Evolutionary conservation across 1,139 yeast species (phyloP).

Genomic region (Suhomyces guaymorum): DNA sequence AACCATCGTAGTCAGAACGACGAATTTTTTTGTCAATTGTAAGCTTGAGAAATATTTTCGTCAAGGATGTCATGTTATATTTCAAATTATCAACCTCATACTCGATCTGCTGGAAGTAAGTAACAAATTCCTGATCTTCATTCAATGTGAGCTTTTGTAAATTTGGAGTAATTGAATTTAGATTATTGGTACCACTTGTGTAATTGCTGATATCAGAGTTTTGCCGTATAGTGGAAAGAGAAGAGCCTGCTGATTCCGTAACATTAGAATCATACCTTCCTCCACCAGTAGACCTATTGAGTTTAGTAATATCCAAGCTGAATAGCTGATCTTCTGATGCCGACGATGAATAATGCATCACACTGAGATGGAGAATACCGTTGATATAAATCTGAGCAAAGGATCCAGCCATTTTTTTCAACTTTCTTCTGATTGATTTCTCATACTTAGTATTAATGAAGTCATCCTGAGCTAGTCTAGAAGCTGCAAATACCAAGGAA

Average conservation of each 20-base stretch:
- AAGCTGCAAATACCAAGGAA: slow-evolving; percentile 49
- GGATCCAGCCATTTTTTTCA: slow-evolving; percentile 52
- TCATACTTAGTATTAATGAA: slow-evolving; percentile 47
- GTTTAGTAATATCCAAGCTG: slow-evolving; percentile 32
- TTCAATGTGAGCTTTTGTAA: slow-evolving; percentile 10
- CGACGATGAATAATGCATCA: slow-evolving; percentile 33
- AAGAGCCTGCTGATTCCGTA: slow-evolving; percentile 24
- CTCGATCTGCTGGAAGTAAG: slow-evolving; percentile 40
- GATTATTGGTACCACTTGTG: background rate
- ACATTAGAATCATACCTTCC: slow-evolving; percentile 10
- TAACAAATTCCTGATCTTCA: slow-evolving; percentile 15
- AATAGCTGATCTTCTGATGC: slow-evolving; percentile 33
- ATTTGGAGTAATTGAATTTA: slow-evolving; percentile 6
- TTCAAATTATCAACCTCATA: slow-evolving; percentile 37
- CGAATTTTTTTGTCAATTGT: slow-evolving; percentile 36
- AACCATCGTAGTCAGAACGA: slow-evolving; percentile 40
- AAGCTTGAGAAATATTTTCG: slow-evolving; percentile 31
- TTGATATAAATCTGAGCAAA: slow-evolving; percentile 62
- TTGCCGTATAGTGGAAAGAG: slow-evolving; percentile 29
- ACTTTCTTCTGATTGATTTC: slow-evolving; percentile 44
- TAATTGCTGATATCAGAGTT: slow-evolving; percentile 9
- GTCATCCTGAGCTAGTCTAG: slow-evolving; percentile 54
- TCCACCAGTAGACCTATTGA: slow-evolving; percentile 32
- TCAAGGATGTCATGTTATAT: slow-evolving; percentile 30
- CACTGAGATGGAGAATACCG: slow-evolving; percentile 54